phyloP scores from a whole-genome alignment of 768 basidiomycete species.

The Exsudoporus frostii region DNA sequence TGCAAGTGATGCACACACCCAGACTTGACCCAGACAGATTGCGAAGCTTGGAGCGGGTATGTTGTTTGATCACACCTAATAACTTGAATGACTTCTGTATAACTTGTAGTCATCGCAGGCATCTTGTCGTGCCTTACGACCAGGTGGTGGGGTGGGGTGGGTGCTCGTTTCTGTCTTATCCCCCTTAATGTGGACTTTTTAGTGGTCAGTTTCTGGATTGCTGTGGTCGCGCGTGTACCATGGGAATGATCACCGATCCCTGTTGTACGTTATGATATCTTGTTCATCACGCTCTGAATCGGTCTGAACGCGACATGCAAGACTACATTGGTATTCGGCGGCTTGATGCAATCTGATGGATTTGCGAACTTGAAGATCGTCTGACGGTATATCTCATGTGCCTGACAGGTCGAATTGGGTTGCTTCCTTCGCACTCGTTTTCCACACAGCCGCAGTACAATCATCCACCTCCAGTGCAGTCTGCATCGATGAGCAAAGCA shows the following conservation, averaged over 20 bases:
- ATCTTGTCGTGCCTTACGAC: conserved; percentile 1
- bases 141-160: conserved; percentile 3
- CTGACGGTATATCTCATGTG: background rate
- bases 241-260: background rate
- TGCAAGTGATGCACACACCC: background rate
- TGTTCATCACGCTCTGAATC: background rate
- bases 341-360: conserved; percentile 1
- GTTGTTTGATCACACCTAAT: background rate
- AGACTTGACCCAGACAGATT: background rate
- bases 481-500: background rate
- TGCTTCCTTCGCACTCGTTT: background rate
- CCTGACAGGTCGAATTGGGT: background rate
- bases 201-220: background rate
- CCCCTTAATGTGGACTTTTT: background rate
- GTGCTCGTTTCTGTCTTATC: background rate
- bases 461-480: background rate
- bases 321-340: background rate
- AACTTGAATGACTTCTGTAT: too few relatives aligned
- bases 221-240: background rate
- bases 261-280: background rate
- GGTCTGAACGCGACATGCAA: background rate
- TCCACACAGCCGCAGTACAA: background rate
- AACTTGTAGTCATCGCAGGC: background rate
- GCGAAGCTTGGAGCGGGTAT: background rate
- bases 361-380: background rate